Evolutionary conservation across 1,284 basidiomycete species (phyloP).

Genomic region (Cryptococcus sp.): DNA sequence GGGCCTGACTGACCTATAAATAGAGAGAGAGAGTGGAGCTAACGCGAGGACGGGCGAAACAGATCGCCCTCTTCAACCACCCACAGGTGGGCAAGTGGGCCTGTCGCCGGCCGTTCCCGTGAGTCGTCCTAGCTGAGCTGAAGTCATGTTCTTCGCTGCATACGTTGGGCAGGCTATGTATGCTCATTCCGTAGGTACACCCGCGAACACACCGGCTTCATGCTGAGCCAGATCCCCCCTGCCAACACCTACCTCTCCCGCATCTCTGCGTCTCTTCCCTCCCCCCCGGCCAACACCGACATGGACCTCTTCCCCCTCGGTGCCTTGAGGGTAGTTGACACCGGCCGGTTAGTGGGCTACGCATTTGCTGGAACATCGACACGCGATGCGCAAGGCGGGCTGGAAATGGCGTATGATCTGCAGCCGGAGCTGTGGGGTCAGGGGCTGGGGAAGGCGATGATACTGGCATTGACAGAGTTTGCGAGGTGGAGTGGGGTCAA

Average conservation of each 20-base stretch:
- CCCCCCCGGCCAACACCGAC: neutral
- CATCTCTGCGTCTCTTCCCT: neutral
- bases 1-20: neutral
- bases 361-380: no score
- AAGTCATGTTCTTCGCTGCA: neutral
- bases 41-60: neutral
- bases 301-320: neutral
- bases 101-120: neutral
- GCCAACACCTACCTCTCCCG: neutral
- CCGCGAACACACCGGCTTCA: neutral
- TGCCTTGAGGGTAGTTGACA: neutral
- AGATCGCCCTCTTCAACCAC: neutral
- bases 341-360: neutral
- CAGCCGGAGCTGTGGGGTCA: neutral
- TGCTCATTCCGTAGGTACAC: neutral
- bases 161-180: neutral
- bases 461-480: neutral
- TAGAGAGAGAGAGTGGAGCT: neutral
- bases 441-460: neutral
- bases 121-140: neutral
- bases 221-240: neutral
- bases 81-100: slow-evolving; percentile 2
- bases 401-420: neutral
- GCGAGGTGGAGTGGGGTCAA: neutral
- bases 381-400: neutral